Base-by-base conservation (phyloP, 805 yeast species). In the Jamesozyma rosinii region DNA sequence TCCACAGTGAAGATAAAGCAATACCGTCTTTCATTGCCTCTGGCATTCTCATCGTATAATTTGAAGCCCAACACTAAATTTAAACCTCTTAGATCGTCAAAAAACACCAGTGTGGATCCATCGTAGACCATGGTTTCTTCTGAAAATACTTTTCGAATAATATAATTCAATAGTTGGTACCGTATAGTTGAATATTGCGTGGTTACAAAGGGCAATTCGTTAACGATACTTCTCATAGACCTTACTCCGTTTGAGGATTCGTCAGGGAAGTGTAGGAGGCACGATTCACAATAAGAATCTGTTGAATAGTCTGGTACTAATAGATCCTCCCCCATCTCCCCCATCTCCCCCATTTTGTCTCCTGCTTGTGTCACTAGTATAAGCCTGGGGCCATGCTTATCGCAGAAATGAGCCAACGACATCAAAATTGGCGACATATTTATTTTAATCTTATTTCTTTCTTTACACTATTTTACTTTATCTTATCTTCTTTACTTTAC, bases 11-110 rank as follows among this genome's bases (percentile, higher is more conserved):
- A 76, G 44, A 81, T 69, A 17, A 80, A 57, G 0, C 81, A 69
- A 51, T 81, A 83, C 41, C 83, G 72, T 45, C 90, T 65, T 56
- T 83, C 88, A 1, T 82, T 76, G 1, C 90, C 90, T 44, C 90
- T 67, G 0, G 90, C 88, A 38, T 76, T 75, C 11, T 69, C 62
- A 57, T 83, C 90, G 34, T 68, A 67, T 26, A 81, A 58, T 55
- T 80, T 80, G 65, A 83, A 81, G 3, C 79, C 71, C 44, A 75
- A 67, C 13, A 75, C 70, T 6, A 82, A 59, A 24, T 85, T 76
- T 49, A 74, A 72, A 0, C 89, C 89, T 44, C 75, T 69, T 3
- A 65, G 53, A 11, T 73, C 72, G 51, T 82, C 87, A 3, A 83
- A 86, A 52, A 75, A 77, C 48, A 75, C 74, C 52, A 80, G 63